phyloP scores from a whole-genome alignment of 768 basidiomycete species.

The Pleurotus eryngii region DNA sequence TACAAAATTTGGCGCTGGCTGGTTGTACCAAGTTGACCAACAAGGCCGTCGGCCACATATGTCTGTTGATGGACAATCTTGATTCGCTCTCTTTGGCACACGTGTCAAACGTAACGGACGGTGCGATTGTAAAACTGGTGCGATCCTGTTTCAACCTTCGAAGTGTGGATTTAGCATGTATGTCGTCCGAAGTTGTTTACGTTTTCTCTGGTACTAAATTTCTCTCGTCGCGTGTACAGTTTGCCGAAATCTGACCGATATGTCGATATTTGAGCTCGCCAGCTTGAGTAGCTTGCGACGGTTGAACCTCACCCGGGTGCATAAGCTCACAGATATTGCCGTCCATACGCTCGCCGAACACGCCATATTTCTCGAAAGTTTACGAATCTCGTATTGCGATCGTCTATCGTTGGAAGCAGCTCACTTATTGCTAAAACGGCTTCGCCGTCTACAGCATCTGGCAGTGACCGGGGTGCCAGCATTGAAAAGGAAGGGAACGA shows the following conservation, averaged over 20 bases:
- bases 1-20: slow-evolving; percentile 74
- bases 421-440: slow-evolving; percentile 61
- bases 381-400: slow-evolving; percentile 87
- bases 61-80: slow-evolving; percentile 68
- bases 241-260: slow-evolving; percentile 81
- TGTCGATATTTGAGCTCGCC: slow-evolving; percentile 79
- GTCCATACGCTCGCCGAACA: slow-evolving; percentile 77
- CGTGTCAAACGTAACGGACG: slow-evolving; percentile 77
- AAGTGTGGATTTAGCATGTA: slow-evolving; percentile 86
- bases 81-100: slow-evolving; percentile 82
- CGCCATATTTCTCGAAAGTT: slow-evolving; percentile 63
- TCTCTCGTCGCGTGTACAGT: slow-evolving; percentile 38
- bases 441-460: slow-evolving; percentile 65
- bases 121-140: slow-evolving; percentile 62
- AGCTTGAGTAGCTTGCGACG: slow-evolving; percentile 65
- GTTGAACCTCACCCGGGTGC: slow-evolving; percentile 77
- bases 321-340: slow-evolving; percentile 81
- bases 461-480: slow-evolving; percentile 78
- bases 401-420: slow-evolving; percentile 74
- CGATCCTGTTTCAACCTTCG: slow-evolving; percentile 69
- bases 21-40: slow-evolving; percentile 79
- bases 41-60: slow-evolving; percentile 61
- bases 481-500: slow-evolving; percentile 64
- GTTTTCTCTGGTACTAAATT: slow-evolving; percentile 7
- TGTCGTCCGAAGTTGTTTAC: slow-evolving; percentile 25